These are phyloP conservation scores for Coccomyxa sp. DNA, from an alignment of 139 green algal species.

Conservation along the genomic window DNA sequence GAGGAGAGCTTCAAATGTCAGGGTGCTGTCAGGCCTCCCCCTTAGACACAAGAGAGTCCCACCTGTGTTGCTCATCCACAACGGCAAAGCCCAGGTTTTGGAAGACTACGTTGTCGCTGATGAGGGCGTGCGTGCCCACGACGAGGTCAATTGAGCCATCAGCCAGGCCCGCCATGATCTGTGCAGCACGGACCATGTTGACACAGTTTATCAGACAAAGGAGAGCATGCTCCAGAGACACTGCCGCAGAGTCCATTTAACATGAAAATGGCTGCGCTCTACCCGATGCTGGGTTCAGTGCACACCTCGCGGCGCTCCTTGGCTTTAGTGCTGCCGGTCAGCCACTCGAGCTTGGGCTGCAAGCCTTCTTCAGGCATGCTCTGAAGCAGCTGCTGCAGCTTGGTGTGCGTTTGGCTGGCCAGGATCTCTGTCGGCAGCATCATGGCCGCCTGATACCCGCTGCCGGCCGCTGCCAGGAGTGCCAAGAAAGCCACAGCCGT, in stretches of 20 bases:
- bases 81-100: constrained; percentile 75
- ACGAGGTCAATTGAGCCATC: constrained; percentile 58
- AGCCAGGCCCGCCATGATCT: constrained; percentile 7
- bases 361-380: constrained; percentile 21
- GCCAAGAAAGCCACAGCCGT: constrained; percentile 85
- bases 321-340: constrained; percentile 38
- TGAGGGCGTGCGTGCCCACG: constrained; percentile 83
- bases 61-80: constrained; percentile 96
- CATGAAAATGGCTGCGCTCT: not conserved
- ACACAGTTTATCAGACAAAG: not conserved
- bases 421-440: constrained; percentile 90
- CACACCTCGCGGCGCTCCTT: constrained; percentile 13
- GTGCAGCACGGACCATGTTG: not conserved
- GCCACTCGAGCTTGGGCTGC: constrained; percentile 18
- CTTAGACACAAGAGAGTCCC: not conserved
- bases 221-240: not conserved
- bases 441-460: constrained; percentile 74
- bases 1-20: no score
- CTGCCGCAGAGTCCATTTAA: not conserved
- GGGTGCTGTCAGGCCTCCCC: no score
- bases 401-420: constrained; percentile 60
- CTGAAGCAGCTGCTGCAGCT: constrained; percentile 42
- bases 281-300: not conserved
- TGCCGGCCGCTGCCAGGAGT: constrained; percentile 57
- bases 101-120: constrained; percentile 59